Conservation (phyloP, 2,329 filamentous ascomycete species). For the Fusarium udum region DNA sequence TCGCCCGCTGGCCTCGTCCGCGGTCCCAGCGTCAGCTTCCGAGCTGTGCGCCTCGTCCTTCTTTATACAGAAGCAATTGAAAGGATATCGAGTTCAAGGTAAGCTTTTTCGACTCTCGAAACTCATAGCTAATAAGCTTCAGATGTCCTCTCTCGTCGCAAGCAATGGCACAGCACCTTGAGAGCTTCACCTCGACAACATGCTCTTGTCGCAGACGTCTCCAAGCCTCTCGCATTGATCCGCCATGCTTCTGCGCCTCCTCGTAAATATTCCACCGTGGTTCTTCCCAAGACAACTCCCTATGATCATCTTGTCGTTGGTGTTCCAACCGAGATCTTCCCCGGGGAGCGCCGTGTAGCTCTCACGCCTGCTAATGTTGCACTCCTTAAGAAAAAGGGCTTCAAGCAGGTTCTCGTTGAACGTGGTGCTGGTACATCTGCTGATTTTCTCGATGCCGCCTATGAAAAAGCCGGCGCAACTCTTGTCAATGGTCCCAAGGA, state of each 20-base stretch:
- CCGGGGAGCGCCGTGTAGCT: conserved; percentile 83
- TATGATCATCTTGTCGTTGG: conserved; percentile 80
- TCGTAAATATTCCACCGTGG: conserved; percentile 52
- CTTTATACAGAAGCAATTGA: conserved; percentile 38
- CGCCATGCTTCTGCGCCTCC: conserved; percentile 49
- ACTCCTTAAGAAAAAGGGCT: conserved; percentile 86
- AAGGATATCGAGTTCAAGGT: conserved; percentile 36
- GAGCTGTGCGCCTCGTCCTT: conserved; percentile 46
- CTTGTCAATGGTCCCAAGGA: conserved; percentile 72
- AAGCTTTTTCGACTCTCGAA: neutral
- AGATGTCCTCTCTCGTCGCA: conserved; percentile 41
- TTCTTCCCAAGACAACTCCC: conserved; percentile 61
- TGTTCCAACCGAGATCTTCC: conserved; percentile 80
- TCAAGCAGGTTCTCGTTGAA: conserved; percentile 79
- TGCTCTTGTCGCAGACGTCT: conserved; percentile 41
- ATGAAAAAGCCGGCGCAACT: conserved; percentile 80
- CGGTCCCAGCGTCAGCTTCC: conserved; percentile 38
- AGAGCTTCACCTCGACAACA: conserved; percentile 41
- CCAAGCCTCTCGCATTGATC: conserved; percentile 50
- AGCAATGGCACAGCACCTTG: conserved; percentile 53
- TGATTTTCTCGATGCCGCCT: conserved; percentile 80
- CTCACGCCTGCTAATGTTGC: conserved; percentile 86
- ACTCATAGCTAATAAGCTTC: conserved; percentile 13
- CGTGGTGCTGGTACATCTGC: conserved; percentile 81
- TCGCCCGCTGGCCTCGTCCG: conserved; percentile 45